These are phyloP conservation scores for Nakazawaea holstii DNA, from an alignment of 805 yeast species.

Conservation along the genomic window DNA sequence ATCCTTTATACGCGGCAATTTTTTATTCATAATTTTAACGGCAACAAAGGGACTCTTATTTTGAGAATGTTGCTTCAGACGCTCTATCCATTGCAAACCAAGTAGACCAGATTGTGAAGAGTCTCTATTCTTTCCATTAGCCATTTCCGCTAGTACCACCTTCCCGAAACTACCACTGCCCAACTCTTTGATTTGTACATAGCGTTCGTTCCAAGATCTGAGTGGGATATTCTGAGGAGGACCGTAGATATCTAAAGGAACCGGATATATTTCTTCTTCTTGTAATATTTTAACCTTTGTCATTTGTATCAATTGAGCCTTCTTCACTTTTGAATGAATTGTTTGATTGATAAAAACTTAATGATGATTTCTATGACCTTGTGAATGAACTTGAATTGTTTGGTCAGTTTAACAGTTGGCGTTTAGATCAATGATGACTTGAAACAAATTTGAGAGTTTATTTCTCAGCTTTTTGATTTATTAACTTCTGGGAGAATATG, in stretches of 20 bases:
- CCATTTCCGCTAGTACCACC: conserved; percentile 57
- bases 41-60: conserved; percentile 50
- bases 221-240: conserved; percentile 41
- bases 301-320: too few relatives aligned
- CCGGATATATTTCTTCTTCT: neutral
- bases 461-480: too few relatives aligned
- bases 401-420: too few relatives aligned
- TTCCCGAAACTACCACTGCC: conserved; percentile 78
- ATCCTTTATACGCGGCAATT: conserved; percentile 45
- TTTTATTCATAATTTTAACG: conserved; percentile 69
- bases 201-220: conserved; percentile 35
- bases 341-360: neutral
- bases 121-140: too few relatives aligned
- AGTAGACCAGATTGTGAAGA: too few relatives aligned
- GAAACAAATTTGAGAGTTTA: too few relatives aligned
- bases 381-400: too few relatives aligned
- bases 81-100: too few relatives aligned
- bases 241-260: conserved; percentile 30
- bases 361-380: too few relatives aligned
- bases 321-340: neutral
- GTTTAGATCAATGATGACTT: too few relatives aligned
- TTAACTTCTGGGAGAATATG: too few relatives aligned
- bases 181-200: conserved; percentile 44
- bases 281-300: too few relatives aligned
- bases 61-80: neutral